Evolutionary conservation across 2,329 filamentous ascomycete species (phyloP), one percentile per base, ranked within the genome.

Genomic region (Penicillium hesseltinei): DNA sequence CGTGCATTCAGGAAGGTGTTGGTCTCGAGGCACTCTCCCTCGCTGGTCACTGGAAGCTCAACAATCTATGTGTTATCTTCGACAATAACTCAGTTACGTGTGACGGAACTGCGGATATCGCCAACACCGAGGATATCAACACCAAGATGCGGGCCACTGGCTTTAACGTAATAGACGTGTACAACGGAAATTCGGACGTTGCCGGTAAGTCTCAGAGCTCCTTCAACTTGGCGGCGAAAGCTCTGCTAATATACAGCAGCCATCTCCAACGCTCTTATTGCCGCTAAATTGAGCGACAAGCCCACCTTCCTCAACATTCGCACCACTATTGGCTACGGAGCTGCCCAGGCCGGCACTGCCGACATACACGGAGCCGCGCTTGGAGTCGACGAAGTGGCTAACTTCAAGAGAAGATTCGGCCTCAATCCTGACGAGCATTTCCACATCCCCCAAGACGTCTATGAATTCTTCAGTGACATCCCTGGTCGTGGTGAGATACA

Each of bases 61-160:
- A 81, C 69, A 85, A 84, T 64, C 71, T 85, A 0, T 78, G 78
- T 7, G 71, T 85, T 23, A 79, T 84, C 40, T 85, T 84, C 60
- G 83, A 85, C 60, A 84, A 85, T 69, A 84, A 85, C 66, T 78
- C 82, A 62, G 73, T 85, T 45, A 84, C 82, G 2, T 84, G 82
- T 61, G 82, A 85, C 58, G 82, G 82, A 9, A 77, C 77, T 2
- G 75, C 84, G 1, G 82, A 84, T 64, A 72, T 78, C 43, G 76
- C 76, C 5, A 82, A 82, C 58, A 80, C 76, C 0, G 82, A 85
- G 61, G 81, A 84, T 45, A 72, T 83, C 60, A 83, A 85, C 55
- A 69, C 75, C 4, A 85, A 85, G 69, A 84, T 85, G 82, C 69
- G 75, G 10, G 82, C 82, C 23, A 81, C 77, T 44, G 81, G 81